Evolutionary conservation across 2,329 filamentous ascomycete species (phyloP).

Genomic region (Beauveria brongniartii): DNA sequence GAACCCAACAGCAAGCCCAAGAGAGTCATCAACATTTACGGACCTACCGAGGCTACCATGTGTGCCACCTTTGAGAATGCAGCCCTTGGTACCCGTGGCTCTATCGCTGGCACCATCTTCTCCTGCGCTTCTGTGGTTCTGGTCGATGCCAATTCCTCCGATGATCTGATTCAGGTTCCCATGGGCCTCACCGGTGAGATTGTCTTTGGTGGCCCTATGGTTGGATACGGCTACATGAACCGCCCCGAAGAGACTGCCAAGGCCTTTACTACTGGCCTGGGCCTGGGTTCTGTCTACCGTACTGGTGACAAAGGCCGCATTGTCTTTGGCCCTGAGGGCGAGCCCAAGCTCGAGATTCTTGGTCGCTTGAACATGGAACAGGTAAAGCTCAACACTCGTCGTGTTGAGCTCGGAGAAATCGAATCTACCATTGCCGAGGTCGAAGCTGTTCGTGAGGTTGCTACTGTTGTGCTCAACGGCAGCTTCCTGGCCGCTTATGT

Average conservation of each 20-base stretch:
- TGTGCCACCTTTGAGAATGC: conserved; percentile 6
- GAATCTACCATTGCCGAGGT: conserved; percentile 6
- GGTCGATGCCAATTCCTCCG: conserved; percentile 5
- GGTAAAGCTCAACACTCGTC: conserved; percentile 10
- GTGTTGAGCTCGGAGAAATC: conserved; percentile 9
- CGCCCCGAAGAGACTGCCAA: conserved; percentile 9
- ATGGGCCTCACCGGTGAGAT: conserved; percentile 12
- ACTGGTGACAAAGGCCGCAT: conserved; percentile 10
- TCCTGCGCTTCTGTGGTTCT: conserved; percentile 7
- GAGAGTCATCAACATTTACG: conserved; percentile 10
- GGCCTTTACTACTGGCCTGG: not conserved
- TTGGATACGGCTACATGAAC: conserved; percentile 12
- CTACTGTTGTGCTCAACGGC: conserved; percentile 38
- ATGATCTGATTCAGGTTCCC: conserved; percentile 4
- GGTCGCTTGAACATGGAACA: conserved; percentile 10
- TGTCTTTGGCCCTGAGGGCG: conserved; percentile 2
- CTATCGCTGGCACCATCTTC: conserved; percentile 4
- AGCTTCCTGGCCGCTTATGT: conserved; percentile 11
- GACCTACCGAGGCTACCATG: conserved; percentile 12
- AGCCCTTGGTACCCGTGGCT: conserved; percentile 4
- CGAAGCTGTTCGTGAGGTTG: conserved; percentile 24
- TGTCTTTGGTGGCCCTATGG: conserved; percentile 20
- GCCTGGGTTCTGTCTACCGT: conserved; percentile 4
- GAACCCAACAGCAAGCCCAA: conserved; percentile 5
- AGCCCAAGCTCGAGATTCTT: conserved; percentile 9